Evolutionary conservation across 305 asterid species (phyloP), one percentile per base, ranked within the genome.

Genomic region (Ruellia speciosa): DNA sequence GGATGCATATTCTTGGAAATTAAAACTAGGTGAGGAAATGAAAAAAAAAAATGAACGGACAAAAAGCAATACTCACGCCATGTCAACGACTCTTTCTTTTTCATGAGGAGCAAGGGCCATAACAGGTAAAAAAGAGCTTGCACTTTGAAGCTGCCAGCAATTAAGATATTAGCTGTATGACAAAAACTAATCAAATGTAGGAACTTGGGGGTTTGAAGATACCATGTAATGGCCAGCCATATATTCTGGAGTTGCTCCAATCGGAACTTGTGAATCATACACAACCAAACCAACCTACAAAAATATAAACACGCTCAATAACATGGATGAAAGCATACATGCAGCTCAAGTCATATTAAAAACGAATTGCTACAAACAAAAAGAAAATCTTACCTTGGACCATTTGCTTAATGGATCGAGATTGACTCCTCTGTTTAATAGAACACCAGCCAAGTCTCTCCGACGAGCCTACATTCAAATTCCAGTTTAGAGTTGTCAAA

Each of bases 201-300:
- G 52, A 48, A 62, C 59, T 57, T 61, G 56, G 12, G 41, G 41
- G 9, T 37, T 10, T 69, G 49, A 59, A 35, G 59, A 55, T 90
- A 83, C 98, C 98, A 90, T 90, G 72, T 87, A 90, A 76, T 90
- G 80, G 56, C 98, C 96, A 70, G 96, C 98, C 96, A 90, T 87
- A 75, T 87, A 87, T 66, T 87, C 98, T 18, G 96, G 96, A 69
- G 95, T 90, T 20, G 96, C 98, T 64, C 98, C 98, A 69, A 85
- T 77, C 48, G 96, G 96, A 62, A 90, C 93, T 85, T 87, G 98
- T 58, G 98, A 87, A 60, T 86, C 90, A 74, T 83, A 90, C 14
- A 90, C 95, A 69, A 81, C 94, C 82, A 90, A 79, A 55, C 98
- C 98, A 49, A 90, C 98, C 98, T 85, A 72, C 20, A 54, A 56